Conservation (phyloP, 1,284 basidiomycete genomes). For the Laetiporus sulphureus region DNA sequence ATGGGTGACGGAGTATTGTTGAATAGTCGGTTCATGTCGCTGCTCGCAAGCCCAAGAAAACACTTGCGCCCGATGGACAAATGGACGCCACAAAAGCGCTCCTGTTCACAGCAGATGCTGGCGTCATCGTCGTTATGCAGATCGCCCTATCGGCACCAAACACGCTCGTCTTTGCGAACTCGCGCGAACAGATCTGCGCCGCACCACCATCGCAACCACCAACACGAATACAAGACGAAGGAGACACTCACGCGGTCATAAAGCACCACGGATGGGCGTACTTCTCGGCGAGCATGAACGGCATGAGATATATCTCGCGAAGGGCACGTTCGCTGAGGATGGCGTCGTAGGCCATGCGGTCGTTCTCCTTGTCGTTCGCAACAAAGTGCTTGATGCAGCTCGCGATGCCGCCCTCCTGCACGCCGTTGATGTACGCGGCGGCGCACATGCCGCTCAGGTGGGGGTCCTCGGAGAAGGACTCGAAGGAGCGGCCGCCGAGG, state of each 20-base stretch:
- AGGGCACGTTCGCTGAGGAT: constrained; percentile 63
- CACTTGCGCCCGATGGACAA: no score
- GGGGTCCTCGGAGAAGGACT: constrained; percentile 81
- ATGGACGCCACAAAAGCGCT: no score
- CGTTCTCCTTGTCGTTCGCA: constrained; percentile 70
- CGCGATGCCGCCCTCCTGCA: constrained; percentile 68
- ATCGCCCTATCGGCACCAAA: no score
- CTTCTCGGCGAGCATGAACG: constrained; percentile 77
- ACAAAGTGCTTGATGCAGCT: constrained; percentile 69
- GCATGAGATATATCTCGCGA: constrained; percentile 70
- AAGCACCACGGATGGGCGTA: constrained; percentile 63
- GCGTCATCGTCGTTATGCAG: no score
- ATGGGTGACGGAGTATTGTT: no score
- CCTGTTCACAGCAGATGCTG: no score
- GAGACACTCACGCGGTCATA: constrained; percentile 61
- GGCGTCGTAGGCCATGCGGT: constrained; percentile 57
- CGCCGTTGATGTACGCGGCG: constrained; percentile 66
- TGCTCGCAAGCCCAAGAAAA: no score
- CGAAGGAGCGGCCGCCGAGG: constrained; percentile 70
- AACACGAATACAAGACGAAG: no score
- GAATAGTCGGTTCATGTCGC: no score
- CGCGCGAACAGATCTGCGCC: no score
- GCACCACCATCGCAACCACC: neutral
- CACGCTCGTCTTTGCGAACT: neutral
- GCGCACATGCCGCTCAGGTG: constrained; percentile 62